Evolutionary conservation across 2,329 filamentous ascomycete genomes (phyloP).

Genomic region (Alternaria postmessia): DNA sequence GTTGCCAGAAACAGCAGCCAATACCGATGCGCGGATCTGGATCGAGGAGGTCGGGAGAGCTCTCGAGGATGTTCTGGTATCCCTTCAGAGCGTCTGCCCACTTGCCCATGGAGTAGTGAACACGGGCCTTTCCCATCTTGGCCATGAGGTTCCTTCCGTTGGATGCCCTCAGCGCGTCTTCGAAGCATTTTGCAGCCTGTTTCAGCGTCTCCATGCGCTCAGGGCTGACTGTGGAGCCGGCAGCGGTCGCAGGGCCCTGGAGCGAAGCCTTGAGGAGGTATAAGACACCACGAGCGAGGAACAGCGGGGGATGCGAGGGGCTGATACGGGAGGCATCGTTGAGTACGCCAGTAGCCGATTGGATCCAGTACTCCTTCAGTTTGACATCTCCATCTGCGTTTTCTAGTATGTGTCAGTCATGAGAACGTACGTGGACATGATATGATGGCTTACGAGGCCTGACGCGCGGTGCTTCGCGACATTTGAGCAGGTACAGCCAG

Average conservation of each 20-base stretch:
- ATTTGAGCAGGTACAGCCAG: slow-evolving; percentile 92
- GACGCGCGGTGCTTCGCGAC: slow-evolving; percentile 77
- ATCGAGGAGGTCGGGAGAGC: slow-evolving; percentile 86
- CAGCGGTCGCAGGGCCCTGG: slow-evolving; percentile 75
- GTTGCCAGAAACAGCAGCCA: slow-evolving; percentile 95
- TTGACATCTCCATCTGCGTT: slow-evolving; percentile 73
- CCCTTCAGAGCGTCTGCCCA: slow-evolving; percentile 81
- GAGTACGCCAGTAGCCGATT: slow-evolving; percentile 86
- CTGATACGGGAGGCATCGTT: slow-evolving; percentile 97
- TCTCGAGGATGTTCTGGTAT: slow-evolving; percentile 87
- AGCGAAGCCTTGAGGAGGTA: slow-evolving; percentile 87
- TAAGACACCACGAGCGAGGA: slow-evolving; percentile 88
- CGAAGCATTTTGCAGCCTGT: slow-evolving; percentile 89
- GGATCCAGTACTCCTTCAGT: slow-evolving; percentile 93
- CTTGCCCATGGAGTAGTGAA: slow-evolving; percentile 84
- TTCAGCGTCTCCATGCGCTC: slow-evolving; percentile 82
- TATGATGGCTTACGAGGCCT: slow-evolving; percentile 58
- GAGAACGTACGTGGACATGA: too few relatives aligned
- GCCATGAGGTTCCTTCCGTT: slow-evolving; percentile 91
- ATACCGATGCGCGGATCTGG: slow-evolving; percentile 96
- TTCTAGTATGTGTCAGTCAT: slow-evolving; percentile 10
- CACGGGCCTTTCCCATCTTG: slow-evolving; percentile 85
- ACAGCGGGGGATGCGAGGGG: slow-evolving; percentile 88
- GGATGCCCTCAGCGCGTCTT: slow-evolving; percentile 88
- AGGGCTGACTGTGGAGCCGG: slow-evolving; percentile 69